These are phyloP conservation scores for Salix koriyanagi DNA, from an alignment of 345 rosid species.

Conservation along the genomic window DNA sequence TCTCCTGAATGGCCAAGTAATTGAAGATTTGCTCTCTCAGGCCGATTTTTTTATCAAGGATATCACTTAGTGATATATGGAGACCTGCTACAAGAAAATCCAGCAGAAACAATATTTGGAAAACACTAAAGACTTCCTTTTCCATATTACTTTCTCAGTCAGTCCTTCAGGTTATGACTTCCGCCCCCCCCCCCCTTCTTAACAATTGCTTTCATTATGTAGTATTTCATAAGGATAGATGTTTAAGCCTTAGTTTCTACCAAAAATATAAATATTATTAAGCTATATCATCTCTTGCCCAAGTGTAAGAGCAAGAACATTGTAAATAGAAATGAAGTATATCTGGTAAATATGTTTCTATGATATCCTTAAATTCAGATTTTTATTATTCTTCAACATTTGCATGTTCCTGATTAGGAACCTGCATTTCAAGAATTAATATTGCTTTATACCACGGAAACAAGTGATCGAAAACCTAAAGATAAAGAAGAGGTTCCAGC, in stretches of 20 bases:
- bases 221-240: background rate
- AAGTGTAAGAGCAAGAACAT: background rate
- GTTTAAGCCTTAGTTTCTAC: background rate
- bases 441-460: constrained; percentile 64
- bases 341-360: constrained; percentile 1
- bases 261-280: background rate
- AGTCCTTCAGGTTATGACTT: constrained; percentile 64
- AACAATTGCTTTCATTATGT: constrained; percentile 11
- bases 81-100: constrained; percentile 70
- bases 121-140: constrained; percentile 64
- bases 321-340: background rate
- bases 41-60: constrained; percentile 81
- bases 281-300: constrained; percentile 2
- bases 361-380: background rate
- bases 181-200: background rate
- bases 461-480: constrained; percentile 32
- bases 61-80: constrained; percentile 90
- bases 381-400: constrained; percentile 19
- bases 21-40: constrained; percentile 29
- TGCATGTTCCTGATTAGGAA: constrained; percentile 52
- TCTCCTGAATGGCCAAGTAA: no score
- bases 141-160: constrained; percentile 85
- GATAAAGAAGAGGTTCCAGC: constrained; percentile 51
- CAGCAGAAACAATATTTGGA: constrained; percentile 69
- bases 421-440: constrained; percentile 89